Percentiles rank a stretch among this genome's conserved stretches.
Conservation (phyloP, 176 grass and related monocot species). For the Aegilops umbellulata region DNA sequence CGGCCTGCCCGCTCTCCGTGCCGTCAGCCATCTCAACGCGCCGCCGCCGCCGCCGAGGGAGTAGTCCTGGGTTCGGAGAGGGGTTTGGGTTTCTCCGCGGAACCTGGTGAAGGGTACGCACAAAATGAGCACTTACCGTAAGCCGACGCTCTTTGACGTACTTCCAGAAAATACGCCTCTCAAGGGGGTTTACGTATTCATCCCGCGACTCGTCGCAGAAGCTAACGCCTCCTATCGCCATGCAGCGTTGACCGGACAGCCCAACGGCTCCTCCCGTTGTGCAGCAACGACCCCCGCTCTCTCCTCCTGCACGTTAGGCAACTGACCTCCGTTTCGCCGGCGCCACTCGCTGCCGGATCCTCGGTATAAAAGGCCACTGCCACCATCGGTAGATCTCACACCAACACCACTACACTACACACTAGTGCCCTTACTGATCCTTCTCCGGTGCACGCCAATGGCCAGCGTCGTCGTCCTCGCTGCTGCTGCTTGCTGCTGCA, state of each 20-base stretch:
- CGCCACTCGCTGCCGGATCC: background rate
- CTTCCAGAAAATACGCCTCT: accelerated
- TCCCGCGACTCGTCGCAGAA: background rate
- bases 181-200: background rate
- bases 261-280: constrained; percentile 25
- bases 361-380: constrained; percentile 38
- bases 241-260: background rate
- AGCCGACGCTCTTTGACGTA: background rate
- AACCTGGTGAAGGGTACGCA: background rate
- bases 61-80: constrained; percentile 10
- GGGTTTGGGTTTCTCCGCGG: constrained; percentile 6
- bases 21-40: constrained; percentile 42
- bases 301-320: background rate
- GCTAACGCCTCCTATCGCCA: constrained; percentile 15
- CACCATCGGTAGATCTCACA: background rate
- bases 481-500: background rate
- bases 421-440: background rate
- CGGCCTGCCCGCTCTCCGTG: background rate
- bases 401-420: background rate
- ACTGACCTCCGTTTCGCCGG: background rate
- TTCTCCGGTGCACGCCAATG: background rate
- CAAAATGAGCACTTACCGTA: background rate
- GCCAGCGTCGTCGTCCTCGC: constrained; percentile 26
- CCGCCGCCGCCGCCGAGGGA: constrained; percentile 8
- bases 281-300: background rate